These are phyloP conservation scores for Abrus pulchellus DNA, from an alignment of 306 rosid species.

Conservation along the genomic window DNA sequence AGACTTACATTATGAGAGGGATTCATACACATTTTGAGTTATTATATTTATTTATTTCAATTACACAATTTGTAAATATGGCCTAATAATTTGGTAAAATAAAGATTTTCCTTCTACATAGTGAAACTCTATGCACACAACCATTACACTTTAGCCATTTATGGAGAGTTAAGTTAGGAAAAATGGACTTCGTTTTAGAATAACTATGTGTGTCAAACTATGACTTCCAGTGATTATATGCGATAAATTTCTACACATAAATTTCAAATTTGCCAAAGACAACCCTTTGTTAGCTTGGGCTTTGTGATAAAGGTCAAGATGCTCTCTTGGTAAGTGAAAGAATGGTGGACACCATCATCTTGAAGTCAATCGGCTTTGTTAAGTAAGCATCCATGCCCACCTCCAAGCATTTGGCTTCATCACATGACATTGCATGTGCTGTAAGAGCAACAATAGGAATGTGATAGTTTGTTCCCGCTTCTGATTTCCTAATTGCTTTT, in stretches of 20 bases:
- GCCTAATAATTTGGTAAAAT: conserved; percentile 16
- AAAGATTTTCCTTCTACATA: not conserved
- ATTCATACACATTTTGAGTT: not conserved
- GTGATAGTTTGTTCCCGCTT: conserved; percentile 73
- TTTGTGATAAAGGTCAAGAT: conserved; percentile 47
- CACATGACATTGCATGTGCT: conserved; percentile 99
- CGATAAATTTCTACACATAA: conserved; percentile 44
- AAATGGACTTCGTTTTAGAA: conserved; percentile 32
- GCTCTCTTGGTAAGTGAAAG: conserved; percentile 80
- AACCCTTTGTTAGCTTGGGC: conserved; percentile 39
- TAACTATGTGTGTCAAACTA: conserved; percentile 38
- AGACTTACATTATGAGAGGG: not conserved
- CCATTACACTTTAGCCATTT: conserved; percentile 8
- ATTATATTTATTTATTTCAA: conserved; percentile 21
- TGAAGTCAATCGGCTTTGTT: conserved; percentile 97
- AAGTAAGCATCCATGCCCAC: conserved; percentile 99
- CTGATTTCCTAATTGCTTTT: conserved; percentile 89
- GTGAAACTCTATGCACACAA: conserved; percentile 27
- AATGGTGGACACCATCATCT: conserved; percentile 94
- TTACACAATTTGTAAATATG: conserved; percentile 8
- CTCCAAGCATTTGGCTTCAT: conserved; percentile 97
- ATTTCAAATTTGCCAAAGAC: conserved; percentile 38
- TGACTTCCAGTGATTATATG: conserved; percentile 24
- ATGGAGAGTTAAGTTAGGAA: conserved; percentile 38
- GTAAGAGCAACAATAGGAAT: conserved; percentile 95